phyloP scores from a whole-genome alignment of 352 stramenopile genomes.

The Pythium phragmitis region DNA sequence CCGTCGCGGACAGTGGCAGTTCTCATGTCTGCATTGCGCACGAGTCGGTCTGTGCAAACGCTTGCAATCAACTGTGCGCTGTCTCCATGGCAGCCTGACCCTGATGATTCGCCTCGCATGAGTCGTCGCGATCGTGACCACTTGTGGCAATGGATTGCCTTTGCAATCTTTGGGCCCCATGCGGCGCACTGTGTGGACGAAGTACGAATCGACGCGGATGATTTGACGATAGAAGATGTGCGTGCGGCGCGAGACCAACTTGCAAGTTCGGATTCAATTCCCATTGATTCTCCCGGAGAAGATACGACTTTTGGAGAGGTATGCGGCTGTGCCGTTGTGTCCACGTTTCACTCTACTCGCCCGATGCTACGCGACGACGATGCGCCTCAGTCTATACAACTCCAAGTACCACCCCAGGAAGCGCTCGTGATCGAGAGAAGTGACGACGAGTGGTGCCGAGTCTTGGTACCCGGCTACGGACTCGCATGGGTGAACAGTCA shows the following conservation, averaged over 20 bases:
- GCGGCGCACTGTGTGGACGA: not conserved
- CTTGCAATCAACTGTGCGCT: conserved; percentile 4
- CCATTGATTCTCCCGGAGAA: not conserved
- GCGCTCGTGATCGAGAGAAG: not conserved
- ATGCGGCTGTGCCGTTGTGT: not conserved
- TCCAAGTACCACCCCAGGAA: not conserved
- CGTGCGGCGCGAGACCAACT: not conserved
- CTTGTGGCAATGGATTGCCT: conserved; percentile 12
- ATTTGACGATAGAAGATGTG: not conserved
- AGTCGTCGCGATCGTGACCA: conserved; percentile 4
- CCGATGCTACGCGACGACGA: not conserved
- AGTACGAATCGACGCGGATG: not conserved
- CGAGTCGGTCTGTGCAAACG: conserved; percentile 1
- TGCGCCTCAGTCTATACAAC: not conserved
- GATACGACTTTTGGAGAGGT: not conserved
- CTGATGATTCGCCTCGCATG: not conserved
- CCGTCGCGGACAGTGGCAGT: conserved; percentile 3
- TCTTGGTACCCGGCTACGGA: not conserved
- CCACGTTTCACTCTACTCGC: not conserved
- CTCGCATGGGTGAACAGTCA: not conserved
- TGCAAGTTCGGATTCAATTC: not conserved
- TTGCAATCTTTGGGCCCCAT: not conserved
- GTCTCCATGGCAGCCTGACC: conserved; percentile 10
- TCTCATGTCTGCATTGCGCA: conserved; percentile 3
- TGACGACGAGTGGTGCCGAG: not conserved